Evolutionary conservation across 2,329 filamentous ascomycete species (phyloP).

Genomic region (Sporothrix phasma): DNA sequence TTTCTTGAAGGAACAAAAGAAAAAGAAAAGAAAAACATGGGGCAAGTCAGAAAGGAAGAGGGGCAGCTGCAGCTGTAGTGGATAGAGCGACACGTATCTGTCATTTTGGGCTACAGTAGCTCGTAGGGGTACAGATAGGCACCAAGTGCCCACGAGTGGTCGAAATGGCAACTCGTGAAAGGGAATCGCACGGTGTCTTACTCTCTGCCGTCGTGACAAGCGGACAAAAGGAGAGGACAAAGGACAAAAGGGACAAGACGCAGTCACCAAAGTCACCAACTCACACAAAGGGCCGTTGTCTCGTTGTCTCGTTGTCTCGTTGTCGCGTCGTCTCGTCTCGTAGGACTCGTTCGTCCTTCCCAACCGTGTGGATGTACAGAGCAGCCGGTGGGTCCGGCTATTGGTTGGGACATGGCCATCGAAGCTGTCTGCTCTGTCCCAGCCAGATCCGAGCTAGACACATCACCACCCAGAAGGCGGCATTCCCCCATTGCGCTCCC

Average conservation of each 20-base stretch:
- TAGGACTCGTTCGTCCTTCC: conserved; percentile 4
- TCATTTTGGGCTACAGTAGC: background rate
- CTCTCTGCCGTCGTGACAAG: background rate
- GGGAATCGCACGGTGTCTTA: background rate
- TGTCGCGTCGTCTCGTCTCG: too few relatives aligned
- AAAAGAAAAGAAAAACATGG: background rate
- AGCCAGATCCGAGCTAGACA: conserved; percentile 6
- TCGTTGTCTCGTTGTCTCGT: too few relatives aligned
- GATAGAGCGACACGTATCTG: background rate
- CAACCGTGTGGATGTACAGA: background rate
- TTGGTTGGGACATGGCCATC: conserved; percentile 12
- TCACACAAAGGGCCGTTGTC: background rate
- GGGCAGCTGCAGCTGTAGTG: background rate
- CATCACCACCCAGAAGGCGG: background rate
- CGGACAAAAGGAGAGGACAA: too few relatives aligned
- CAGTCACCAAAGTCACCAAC: background rate
- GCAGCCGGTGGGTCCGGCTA: conserved; percentile 6
- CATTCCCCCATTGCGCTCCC: background rate
- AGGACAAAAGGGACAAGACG: background rate
- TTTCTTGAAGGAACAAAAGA: too few relatives aligned
- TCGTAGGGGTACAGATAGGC: too few relatives aligned
- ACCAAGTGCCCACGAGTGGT: background rate
- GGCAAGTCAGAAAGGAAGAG: background rate
- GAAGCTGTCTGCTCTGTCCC: conserved; percentile 7
- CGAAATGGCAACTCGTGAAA: background rate